Base-by-base conservation (phyloP, 495 filamentous ascomycete species). In the Pyrenula massariospora region DNA sequence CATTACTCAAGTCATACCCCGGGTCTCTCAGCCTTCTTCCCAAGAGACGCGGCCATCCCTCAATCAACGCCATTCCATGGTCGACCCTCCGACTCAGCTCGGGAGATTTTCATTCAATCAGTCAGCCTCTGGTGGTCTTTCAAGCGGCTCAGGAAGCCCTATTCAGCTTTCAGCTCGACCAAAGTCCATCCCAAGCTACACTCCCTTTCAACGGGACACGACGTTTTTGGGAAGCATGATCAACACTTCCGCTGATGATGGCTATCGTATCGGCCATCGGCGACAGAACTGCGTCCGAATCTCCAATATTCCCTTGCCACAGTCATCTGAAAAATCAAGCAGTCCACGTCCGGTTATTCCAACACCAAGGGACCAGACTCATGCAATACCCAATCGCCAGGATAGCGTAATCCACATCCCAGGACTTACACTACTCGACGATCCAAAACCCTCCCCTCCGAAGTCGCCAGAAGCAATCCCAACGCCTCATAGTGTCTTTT, bases 221-320 rank as follows among this genome's bases (percentile, higher is more conserved):
- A n/a, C n/a, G n/a, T n/a, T n/a, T n/a, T n/a, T n/a, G n/a, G n/a
- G n/a, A n/a, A n/a, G n/a, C n/a, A n/a, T n/a, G n/a, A n/a, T n/a
- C n/a, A n/a, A 5, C 15, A 15, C 31, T 42, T 15, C 5, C 31
- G 31, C 15, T 5, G 63, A 63, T n/a, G 71, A 65, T 10, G 65
- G 65, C 0, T 60, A 61, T 24, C 66, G 70, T n/a, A 75, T 71
- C 56, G 70, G 70, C 22, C 74, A 80, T 54, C 62, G 70, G 52
- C 68, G 73, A 21, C 73, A 77, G 22, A 75, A 77, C 50, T 77
- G 71, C 52, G 72, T 79, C 2, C 73, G 76, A 24, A 75, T 78
- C 36, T 77, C 77, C 31, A 8, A 42, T 42, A 42, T 42, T 15
- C 31, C 31, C 5, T 8, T 42, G 31, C 31, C 31, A 42, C 8